Evolutionary conservation across 257 asterid species (phyloP), one percentile per base, ranked within the genome.

Genomic region (Phtheirospermum japonicum): DNA sequence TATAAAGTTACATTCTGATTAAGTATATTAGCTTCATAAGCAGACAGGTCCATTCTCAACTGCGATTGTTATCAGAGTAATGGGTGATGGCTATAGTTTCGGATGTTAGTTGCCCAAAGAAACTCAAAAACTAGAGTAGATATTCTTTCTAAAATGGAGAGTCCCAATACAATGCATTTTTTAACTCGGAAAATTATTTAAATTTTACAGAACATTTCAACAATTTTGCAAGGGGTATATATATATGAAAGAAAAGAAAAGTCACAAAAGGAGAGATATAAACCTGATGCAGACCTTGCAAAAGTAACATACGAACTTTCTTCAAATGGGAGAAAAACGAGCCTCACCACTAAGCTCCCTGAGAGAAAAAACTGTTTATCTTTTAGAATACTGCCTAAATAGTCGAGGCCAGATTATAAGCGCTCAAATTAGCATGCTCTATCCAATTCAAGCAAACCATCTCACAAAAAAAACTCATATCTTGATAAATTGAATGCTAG

Each of bases 201-300:
- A 13, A 42, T 9, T 51, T 10, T 20, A 19, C 16, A 19, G 26
- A 48, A 48, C 28, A 48, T 48, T 16, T 48, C 26, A 17, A 48
- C 8, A 9, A 2, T 30, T 51, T 51, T 20, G 32, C n/a, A 23
- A 51, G 57, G 57, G 14, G 31, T 18, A 51, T 18, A 51, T 51
- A 51, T 51, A 51, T 64, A 60, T 48, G 48, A 55, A 16, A 57
- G 8, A 20, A 50, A 6, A 67, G 68, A 9, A 65, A 70, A 60
- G 34, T 58, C 61, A 61, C 57, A 66, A 46, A 75, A 68, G 81
- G 74, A 57, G 63, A 61, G 95, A 79, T 66, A 68, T 81, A 82
- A 80, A 93, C 99, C 96, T 93, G 96, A 81, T 61, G 94, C 90
- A 60, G 90, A 93, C 94, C 92, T 89, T 81, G 96, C 99, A 84